Base-by-base conservation (phyloP, 2,329 filamentous ascomycete genomes). In the Parastagonospora nodorum region DNA sequence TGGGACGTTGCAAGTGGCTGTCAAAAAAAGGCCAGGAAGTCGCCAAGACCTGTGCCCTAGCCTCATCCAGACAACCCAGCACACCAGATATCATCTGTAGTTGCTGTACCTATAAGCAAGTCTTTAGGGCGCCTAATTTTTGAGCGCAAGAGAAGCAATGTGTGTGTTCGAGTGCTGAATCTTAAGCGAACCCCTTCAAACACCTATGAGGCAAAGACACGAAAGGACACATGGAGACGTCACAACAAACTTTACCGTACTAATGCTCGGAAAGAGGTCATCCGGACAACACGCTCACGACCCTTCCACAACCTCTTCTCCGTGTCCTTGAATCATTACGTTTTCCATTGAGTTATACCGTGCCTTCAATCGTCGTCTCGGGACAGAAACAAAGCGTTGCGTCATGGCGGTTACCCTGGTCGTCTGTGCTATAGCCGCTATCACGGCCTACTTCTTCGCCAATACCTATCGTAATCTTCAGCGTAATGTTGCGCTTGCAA, bases 401-500 rank as follows among this genome's bases (percentile, higher is more conserved):
- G 55, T 40, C 35, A 71, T 71, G 68, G 49, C 57, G n/a, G 51
- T 60, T 48, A 56, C 57, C 10, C 48, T 73, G 28, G 45, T 66
- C 28, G 40, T 69, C 16, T 59, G 62, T 55, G 61, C 63, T 31
- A 32, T 69, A 15, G 59, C 58, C 32, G 55, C 57, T 61, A 60
- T 75, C 19, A 48, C 68, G 30, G 47, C 73, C 16, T 67, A 71
- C 38, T 45, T 75, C 49, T 45, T 64, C 14, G 52, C 68, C 28
- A 62, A 66, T 45, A 66, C 63, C 19, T 75, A 74, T 60, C 69
- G 68, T 31, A 64, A 62, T 50, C 74, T 76, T 47, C 58, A 59
- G 43, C 68, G 65, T 50, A 79, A 80, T 58, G 60, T 80, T 31
- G 68, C 71, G 5, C 68, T 71, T 14, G 78, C 78, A 24, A 79